Conservation (phyloP, 441 rosid species). For the Pelargonium cotyledonis region DNA sequence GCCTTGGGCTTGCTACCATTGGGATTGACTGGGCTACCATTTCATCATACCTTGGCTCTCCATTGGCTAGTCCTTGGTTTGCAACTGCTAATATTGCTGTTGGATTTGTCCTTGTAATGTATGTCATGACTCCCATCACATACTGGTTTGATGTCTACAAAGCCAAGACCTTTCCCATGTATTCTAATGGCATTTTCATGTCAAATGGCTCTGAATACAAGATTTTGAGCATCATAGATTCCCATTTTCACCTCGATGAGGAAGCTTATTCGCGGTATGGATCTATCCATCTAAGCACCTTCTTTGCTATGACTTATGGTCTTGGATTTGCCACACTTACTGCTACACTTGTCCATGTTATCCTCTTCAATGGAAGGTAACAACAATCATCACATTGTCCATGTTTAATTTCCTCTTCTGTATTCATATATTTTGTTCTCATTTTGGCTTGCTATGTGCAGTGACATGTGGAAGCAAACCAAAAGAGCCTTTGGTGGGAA, state of each 20-base stretch:
- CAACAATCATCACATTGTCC: too few species aligned
- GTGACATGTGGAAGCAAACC: constrained; percentile 55
- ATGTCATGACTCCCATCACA: constrained; percentile 46
- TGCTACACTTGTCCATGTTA: constrained; percentile 71
- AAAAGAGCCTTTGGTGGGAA: constrained; percentile 51
- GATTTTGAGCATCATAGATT: constrained; percentile 55
- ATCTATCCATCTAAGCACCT: constrained; percentile 62
- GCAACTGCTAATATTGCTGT: constrained; percentile 63
- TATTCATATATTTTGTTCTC: neutral
- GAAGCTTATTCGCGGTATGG: constrained; percentile 47
- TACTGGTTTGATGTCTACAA: constrained; percentile 36
- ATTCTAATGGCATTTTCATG: constrained; percentile 65
- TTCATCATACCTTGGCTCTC: constrained; percentile 61
- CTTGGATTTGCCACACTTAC: constrained; percentile 87
- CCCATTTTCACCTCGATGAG: constrained; percentile 56
- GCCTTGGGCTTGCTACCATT: constrained; percentile 61
- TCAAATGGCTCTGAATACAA: constrained; percentile 49
- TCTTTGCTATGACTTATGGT: constrained; percentile 68
- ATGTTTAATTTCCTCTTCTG: too few species aligned
- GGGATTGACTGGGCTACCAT: constrained; percentile 69
- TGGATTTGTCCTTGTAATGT: constrained; percentile 56
- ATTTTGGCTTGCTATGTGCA: constrained; percentile 23
- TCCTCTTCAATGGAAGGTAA: constrained; percentile 78
- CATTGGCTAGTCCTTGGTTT: constrained; percentile 78
- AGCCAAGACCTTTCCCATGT: constrained; percentile 48